Evolutionary conservation across 805 yeast genomes (phyloP), one percentile per base, ranked within the genome.

Genomic region (Ogataea trehalophila): DNA sequence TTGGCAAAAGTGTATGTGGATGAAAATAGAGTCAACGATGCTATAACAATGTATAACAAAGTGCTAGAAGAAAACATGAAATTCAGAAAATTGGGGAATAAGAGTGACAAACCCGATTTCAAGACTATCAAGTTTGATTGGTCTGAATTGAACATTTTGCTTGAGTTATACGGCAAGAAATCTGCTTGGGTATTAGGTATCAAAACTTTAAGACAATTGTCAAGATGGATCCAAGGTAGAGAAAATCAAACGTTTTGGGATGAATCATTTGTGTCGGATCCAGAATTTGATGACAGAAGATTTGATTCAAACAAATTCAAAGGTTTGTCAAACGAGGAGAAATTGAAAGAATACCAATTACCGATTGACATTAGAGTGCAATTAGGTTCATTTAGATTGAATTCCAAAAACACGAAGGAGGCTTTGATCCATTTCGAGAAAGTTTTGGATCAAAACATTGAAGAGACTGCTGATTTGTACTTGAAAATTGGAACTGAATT

Each of bases 301-400:
- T 65, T 68, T 35, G 76, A 73, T 39, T 73, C 73, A 54, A 64
- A 69, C 9, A 71, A 69, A 42, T 79, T 63, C 55, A 73, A 70
- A 44, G 64, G 71, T 1, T 53, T 79, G 23, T 56, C 73, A 1
- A 61, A 59, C 13, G 67, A 66, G 41, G 77, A 75, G 46, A 62
- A 66, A 5, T 63, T 69, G 47, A 53, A 67, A 35, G 73, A 73
- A 56, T 79, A 66, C 54, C 65, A 74, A 8, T 66, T 94, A 18
- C 98, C 98, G 1, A 81, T 91, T 41, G 98, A 92, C 68, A 87
- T 94, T 23, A 68, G 98, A 46, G 83, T 81, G 31, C 87, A 94
- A 63, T 62, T 94, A 22, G 95, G 96, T 0, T 65, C 81, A 11
- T 73, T 87, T 42, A 74, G 99, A 49, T 67, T 94, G 33, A 80